Percentiles rank a stretch among this genome's conserved stretches.
Evolutionary conservation across 768 basidiomycete species (phyloP).

Genomic region (Clitopilus passeckerianus): DNA sequence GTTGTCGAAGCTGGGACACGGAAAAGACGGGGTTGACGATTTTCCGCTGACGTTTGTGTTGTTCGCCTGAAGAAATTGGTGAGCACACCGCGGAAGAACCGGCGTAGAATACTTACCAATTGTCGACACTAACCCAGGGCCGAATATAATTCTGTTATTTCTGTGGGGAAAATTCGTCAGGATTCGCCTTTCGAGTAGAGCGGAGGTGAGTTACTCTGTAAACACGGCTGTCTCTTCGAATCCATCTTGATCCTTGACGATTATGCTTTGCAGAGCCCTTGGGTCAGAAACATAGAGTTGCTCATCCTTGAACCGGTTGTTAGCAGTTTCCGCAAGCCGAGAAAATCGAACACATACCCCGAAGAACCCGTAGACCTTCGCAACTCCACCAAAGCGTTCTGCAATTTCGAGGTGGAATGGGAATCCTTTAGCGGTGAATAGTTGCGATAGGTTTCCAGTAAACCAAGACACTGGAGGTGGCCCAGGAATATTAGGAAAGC

Average conservation of each 20-base stretch:
- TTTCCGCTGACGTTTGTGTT: constrained; percentile 45
- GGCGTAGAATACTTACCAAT: constrained; percentile 18
- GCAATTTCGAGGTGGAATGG: constrained; percentile 33
- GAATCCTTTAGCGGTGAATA: constrained; percentile 38
- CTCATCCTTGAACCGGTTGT: constrained; percentile 27
- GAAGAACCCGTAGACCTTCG: constrained; percentile 41
- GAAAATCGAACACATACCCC: constrained; percentile 25
- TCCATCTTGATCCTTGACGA: constrained; percentile 41
- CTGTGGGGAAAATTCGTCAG: constrained; percentile 16
- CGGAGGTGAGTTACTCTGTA: constrained; percentile 29
- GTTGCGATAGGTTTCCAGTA: constrained; percentile 37
- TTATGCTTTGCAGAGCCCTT: constrained; percentile 39
- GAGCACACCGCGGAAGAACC: not conserved
- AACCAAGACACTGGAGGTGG: constrained; percentile 27
- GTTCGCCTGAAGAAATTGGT: constrained; percentile 23
- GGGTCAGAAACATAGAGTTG: constrained; percentile 49
- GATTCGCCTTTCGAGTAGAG: not conserved
- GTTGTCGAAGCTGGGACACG: constrained; percentile 34
- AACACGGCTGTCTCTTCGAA: constrained; percentile 43
- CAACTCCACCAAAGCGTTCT: constrained; percentile 36
- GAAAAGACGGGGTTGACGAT: constrained; percentile 45
- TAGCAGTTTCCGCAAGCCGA: not conserved
- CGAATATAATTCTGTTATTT: constrained; percentile 40
- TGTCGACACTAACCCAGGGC: constrained; percentile 39
- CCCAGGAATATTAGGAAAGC: constrained; percentile 25